Conservation (phyloP, 108 stramenopile genomes). For the Pseudonitzschia pungens region DNA sequence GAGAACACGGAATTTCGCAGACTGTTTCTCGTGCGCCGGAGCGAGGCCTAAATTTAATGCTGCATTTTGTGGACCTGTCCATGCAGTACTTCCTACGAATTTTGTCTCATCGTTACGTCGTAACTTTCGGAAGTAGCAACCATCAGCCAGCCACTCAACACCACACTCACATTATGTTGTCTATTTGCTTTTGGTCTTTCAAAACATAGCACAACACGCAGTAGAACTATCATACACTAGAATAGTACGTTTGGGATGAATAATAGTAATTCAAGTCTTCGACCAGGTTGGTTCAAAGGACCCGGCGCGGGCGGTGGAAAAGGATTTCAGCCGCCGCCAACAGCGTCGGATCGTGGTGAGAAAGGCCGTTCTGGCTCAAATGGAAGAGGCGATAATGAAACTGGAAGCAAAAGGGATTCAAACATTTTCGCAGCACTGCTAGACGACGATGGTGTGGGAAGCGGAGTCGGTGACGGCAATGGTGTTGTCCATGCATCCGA, state of each 20-base stretch:
- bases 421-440: constrained; percentile 58
- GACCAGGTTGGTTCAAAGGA: constrained; percentile 55
- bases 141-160: not conserved
- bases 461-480: constrained; percentile 14
- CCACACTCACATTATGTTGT: not conserved
- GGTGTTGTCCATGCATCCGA: constrained; percentile 2
- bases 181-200: not conserved
- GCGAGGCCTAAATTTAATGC: not conserved
- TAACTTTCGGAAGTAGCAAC: not conserved
- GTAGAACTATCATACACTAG: not conserved
- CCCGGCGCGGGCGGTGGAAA: constrained; percentile 43
- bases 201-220: not conserved
- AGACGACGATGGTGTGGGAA: constrained; percentile 44
- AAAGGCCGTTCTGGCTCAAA: constrained; percentile 31
- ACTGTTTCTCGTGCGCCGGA: not conserved
- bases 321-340: constrained; percentile 82
- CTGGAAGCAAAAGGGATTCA: constrained; percentile 21
- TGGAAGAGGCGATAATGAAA: constrained; percentile 23
- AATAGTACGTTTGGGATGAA: constrained; percentile 2
- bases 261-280: constrained; percentile 36
- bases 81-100: not conserved
- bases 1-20: not conserved
- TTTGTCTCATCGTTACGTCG: constrained; percentile 2
- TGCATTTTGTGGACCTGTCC: not conserved
- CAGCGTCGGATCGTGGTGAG: constrained; percentile 43